phyloP scores from a whole-genome alignment of 2,329 filamentous ascomycete species.

The Aspergillus luchuensis region DNA sequence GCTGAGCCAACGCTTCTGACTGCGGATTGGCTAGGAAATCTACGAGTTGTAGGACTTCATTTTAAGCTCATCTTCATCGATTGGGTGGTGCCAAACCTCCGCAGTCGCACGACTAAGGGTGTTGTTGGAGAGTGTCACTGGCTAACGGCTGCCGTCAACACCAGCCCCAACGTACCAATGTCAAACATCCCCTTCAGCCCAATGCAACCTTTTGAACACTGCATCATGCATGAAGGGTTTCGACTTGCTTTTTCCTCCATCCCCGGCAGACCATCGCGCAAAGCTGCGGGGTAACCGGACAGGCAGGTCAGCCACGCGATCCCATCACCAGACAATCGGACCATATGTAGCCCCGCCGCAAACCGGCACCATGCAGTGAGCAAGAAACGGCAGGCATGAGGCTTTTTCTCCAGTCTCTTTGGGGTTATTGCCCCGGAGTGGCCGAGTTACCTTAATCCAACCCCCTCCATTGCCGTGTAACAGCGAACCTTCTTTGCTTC shows the following conservation, averaged over 20 bases:
- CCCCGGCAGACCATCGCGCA: slow-evolving; percentile 3
- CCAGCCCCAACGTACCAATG: background rate
- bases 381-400: background rate
- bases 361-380: background rate
- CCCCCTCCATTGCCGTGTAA: slow-evolving; percentile 8
- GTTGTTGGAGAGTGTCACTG: background rate
- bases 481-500: background rate
- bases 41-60: background rate
- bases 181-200: background rate
- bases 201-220: slow-evolving; percentile 11
- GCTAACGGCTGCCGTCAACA: background rate
- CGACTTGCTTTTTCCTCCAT: slow-evolving; percentile 6
- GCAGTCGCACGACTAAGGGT: slow-evolving; percentile 1
- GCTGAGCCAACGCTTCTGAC: background rate
- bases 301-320: slow-evolving; percentile 21
- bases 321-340: slow-evolving; percentile 20
- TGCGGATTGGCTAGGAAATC: background rate
- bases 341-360: slow-evolving; percentile 2
- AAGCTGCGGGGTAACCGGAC: slow-evolving; percentile 16
- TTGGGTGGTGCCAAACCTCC: slow-evolving; percentile 1
- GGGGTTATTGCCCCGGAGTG: background rate
- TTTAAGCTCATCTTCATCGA: background rate
- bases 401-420: slow-evolving; percentile 4
- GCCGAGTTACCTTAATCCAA: slow-evolving; percentile 3
- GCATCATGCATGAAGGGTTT: slow-evolving; percentile 6